phyloP scores from a whole-genome alignment of 176 grass and related monocot genomes.

The Cenchrus purpureus region DNA sequence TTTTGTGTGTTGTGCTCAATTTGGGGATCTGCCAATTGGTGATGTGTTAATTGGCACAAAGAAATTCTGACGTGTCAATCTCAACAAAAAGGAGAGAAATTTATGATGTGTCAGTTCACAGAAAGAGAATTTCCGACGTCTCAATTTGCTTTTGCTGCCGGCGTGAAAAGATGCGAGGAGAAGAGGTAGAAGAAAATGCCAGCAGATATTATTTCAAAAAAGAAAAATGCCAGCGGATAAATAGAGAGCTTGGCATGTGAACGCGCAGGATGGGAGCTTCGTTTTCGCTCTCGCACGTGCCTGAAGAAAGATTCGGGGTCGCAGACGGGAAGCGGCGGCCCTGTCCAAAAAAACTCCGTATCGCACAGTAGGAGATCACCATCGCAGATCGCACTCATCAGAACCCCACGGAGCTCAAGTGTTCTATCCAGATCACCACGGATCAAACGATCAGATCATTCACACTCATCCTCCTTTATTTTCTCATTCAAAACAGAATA shows the following conservation, averaged over 20 bases:
- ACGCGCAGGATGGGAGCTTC: background rate
- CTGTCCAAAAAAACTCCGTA: background rate
- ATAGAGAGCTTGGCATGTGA: background rate
- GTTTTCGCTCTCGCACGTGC: constrained; percentile 16
- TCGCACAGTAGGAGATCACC: background rate
- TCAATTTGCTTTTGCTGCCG: background rate
- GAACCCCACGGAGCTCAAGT: no score
- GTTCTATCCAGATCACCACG: no score
- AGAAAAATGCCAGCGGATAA: no score
- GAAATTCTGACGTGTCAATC: no score
- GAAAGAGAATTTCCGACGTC: background rate
- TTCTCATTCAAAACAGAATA: no score
- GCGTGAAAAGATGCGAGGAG: background rate
- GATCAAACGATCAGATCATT: no score
- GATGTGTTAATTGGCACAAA: background rate
- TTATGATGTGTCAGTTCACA: background rate
- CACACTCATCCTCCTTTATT: no score
- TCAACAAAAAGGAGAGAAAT: background rate
- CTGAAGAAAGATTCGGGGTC: background rate
- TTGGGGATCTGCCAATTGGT: background rate
- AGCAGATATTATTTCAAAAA: no score
- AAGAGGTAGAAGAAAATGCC: no score
- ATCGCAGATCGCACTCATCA: background rate
- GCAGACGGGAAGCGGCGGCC: background rate
- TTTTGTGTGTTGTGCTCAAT: background rate